Conservation (phyloP, 2,329 filamentous ascomycete genomes). For the Basipetospora chlamydospora region DNA sequence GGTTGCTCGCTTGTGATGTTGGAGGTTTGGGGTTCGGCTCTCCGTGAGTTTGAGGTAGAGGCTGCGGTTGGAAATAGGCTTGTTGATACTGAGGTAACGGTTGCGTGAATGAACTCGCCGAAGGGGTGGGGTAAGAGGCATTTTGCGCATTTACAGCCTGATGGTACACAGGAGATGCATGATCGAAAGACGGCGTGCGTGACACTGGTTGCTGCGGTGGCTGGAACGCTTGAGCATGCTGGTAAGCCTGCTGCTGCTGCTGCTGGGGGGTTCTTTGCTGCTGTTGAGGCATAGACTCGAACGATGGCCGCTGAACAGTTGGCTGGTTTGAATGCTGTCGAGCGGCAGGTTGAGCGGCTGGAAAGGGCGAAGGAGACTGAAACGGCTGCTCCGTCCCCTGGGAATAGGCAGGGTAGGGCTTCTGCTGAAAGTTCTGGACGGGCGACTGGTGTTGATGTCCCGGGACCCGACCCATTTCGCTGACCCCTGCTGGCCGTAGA, state of each 20-base stretch:
- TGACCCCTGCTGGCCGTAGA: slow-evolving; percentile 13
- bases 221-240: slow-evolving; percentile 8
- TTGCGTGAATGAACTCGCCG: neutral
- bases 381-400: slow-evolving; percentile 18
- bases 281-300: slow-evolving; percentile 14
- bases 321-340: slow-evolving; percentile 4
- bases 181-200: slow-evolving; percentile 6
- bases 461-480: slow-evolving; percentile 17
- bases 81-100: slow-evolving; percentile 2
- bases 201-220: slow-evolving; percentile 9
- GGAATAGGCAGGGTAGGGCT: slow-evolving; percentile 18
- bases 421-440: slow-evolving; percentile 18
- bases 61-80: slow-evolving; percentile 2
- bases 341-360: neutral
- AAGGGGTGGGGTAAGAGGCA: slow-evolving; percentile 6
- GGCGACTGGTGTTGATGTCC: slow-evolving; percentile 15
- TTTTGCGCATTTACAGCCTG: slow-evolving; percentile 13
- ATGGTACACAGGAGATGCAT: slow-evolving; percentile 10
- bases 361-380: slow-evolving; percentile 14
- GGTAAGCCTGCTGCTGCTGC: slow-evolving; percentile 12
- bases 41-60: neutral
- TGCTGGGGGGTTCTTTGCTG: slow-evolving; percentile 12
- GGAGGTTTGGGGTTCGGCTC: neutral
- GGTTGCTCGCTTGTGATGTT: too few relatives aligned
- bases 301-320: slow-evolving; percentile 11